Evolutionary conservation across 768 basidiomycete species (phyloP).

Genomic region (Coprinellus micaceus): DNA sequence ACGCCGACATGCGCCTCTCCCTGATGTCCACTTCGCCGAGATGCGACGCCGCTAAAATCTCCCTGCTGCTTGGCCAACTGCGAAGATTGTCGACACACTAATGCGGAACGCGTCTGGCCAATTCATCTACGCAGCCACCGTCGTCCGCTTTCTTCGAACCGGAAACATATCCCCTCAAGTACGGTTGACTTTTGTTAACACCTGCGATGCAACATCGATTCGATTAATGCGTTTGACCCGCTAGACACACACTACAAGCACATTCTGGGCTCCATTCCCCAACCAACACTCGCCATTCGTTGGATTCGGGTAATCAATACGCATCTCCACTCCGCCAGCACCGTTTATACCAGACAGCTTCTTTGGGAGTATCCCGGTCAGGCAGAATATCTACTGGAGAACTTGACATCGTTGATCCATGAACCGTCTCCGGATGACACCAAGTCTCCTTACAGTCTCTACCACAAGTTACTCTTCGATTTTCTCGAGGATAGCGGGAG

Average conservation of each 20-base stretch:
- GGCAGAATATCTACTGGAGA: not conserved
- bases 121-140: slow-evolving; percentile 1
- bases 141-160: slow-evolving; percentile 8
- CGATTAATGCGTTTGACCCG: too few species aligned
- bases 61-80: not conserved
- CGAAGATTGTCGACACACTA: not conserved
- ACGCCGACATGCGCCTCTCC: not conserved
- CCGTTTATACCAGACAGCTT: not conserved
- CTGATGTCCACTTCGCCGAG: not conserved
- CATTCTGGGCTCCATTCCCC: too few species aligned
- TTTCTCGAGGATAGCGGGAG: not conserved
- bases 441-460: not conserved
- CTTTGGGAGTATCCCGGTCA: not conserved
- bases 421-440: not conserved
- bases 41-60: slow-evolving; percentile 4
- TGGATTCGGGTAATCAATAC: too few species aligned
- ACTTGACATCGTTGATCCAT: not conserved
- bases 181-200: too few species aligned
- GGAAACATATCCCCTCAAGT: slow-evolving; percentile 2
- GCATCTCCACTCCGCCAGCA: too few species aligned
- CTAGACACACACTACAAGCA: too few species aligned
- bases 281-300: too few species aligned
- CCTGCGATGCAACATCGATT: too few species aligned
- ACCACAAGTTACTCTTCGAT: not conserved
- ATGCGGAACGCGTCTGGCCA: slow-evolving; percentile 12